Conservation (phyloP, 1,139 yeast species). For the Magnusiomyces suaveolens region DNA sequence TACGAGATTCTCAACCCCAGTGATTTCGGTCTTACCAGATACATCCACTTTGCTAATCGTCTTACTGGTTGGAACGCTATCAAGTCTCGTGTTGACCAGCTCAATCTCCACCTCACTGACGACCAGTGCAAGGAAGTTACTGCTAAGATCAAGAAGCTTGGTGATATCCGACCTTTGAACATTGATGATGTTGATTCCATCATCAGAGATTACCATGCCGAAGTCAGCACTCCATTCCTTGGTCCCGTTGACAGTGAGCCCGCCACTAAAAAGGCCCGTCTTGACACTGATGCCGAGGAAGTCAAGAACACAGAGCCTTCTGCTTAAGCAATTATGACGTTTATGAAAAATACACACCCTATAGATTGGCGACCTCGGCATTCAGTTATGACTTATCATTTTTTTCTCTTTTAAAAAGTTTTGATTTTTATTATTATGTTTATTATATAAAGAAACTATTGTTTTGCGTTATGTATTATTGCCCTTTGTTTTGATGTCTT, state of each 20-base stretch:
- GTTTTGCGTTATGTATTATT: too few species aligned
- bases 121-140: constrained; percentile 94
- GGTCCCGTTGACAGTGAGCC: constrained; percentile 20
- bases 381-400: background rate
- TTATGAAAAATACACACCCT: background rate
- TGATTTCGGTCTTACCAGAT: constrained; percentile 90
- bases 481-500: too few species aligned
- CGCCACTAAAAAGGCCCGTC: constrained; percentile 15
- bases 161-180: constrained; percentile 88
- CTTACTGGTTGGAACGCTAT: constrained; percentile 99
- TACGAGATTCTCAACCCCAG: constrained; percentile 92
- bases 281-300: constrained; percentile 7
- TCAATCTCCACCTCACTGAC: constrained; percentile 81
- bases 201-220: constrained; percentile 86
- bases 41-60: constrained; percentile 95
- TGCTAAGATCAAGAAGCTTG: constrained; percentile 80
- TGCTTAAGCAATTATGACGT: constrained; percentile 2
- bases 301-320: background rate
- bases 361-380: background rate
- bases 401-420: too few species aligned
- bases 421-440: too few species aligned
- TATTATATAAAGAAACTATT: too few species aligned
- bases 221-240: constrained; percentile 38
- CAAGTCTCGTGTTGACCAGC: constrained; percentile 95
- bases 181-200: constrained; percentile 97